Evolutionary conservation across 169 alveolate species (phyloP).

Genomic region (Plasmodium relictum): DNA sequence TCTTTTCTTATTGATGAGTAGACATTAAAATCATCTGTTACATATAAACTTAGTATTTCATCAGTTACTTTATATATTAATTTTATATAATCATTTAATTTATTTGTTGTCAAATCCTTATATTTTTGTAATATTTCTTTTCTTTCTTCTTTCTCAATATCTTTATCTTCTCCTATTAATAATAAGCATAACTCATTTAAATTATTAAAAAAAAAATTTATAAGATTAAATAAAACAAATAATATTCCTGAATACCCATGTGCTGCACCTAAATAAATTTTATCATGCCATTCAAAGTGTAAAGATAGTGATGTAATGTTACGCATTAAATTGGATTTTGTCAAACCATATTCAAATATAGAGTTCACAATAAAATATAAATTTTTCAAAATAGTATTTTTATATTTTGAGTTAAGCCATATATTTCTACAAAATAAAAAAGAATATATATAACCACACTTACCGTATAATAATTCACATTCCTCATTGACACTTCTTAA

Average conservation of each 20-base stretch:
- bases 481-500: constrained; percentile 23
- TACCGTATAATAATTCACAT: constrained; percentile 73
- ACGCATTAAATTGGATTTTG: not conserved
- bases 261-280: constrained; percentile 62
- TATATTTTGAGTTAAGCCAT: constrained; percentile 27
- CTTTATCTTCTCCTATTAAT: not conserved
- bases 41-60: constrained; percentile 29
- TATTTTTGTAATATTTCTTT: not conserved
- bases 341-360: constrained; percentile 63
- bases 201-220: constrained; percentile 22
- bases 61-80: constrained; percentile 61
- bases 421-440: constrained; percentile 54
- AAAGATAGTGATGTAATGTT: constrained; percentile 33
- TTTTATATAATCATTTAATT: constrained; percentile 22
- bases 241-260: constrained; percentile 75
- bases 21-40: constrained; percentile 35
- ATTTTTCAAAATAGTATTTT: constrained; percentile 27
- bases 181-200: constrained; percentile 37
- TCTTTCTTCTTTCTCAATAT: not conserved
- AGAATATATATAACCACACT: constrained; percentile 71
- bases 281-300: constrained; percentile 62
- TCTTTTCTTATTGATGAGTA: constrained; percentile 40
- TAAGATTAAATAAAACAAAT: constrained; percentile 31
- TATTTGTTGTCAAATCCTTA: constrained; percentile 1
- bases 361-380: constrained; percentile 46